Conservation (phyloP, 305 asterid genomes). For the Euphrasia arctica region DNA sequence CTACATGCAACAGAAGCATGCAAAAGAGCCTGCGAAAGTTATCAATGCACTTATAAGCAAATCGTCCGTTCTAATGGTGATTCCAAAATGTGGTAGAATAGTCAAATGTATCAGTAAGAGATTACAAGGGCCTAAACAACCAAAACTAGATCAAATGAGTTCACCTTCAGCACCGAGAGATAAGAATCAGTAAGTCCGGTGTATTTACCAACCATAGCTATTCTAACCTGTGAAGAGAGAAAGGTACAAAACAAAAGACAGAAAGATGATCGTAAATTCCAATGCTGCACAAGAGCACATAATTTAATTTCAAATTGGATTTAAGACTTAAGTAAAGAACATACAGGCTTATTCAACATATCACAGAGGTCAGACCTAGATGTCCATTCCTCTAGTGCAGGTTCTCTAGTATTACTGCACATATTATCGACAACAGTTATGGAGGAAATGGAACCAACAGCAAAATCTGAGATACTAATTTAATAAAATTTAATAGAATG, state of each 20-base stretch:
- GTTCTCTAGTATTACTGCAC: slow-evolving; percentile 55
- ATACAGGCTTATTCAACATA: slow-evolving; percentile 61
- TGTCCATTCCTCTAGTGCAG: slow-evolving; percentile 79
- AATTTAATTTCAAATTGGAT: slow-evolving; percentile 4
- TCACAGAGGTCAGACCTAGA: slow-evolving; percentile 71
- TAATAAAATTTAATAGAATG: slow-evolving; percentile 16
- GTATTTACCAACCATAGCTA: slow-evolving; percentile 95
- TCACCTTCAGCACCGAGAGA: slow-evolving; percentile 85
- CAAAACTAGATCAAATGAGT: slow-evolving; percentile 15
- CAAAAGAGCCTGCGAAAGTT: slow-evolving; percentile 79
- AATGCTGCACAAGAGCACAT: slow-evolving; percentile 21
- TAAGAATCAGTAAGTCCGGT: slow-evolving; percentile 83
- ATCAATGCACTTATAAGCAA: slow-evolving; percentile 20
- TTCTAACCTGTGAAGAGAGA: slow-evolving; percentile 57
- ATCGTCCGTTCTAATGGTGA: not conserved
- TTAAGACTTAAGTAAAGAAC: slow-evolving; percentile 30
- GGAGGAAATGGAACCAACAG: slow-evolving; percentile 20
- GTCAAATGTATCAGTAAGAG: not conserved
- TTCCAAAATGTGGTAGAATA: too few species aligned
- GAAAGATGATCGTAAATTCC: slow-evolving; percentile 20
- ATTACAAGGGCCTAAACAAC: slow-evolving; percentile 18
- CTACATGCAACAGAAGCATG: slow-evolving; percentile 85
- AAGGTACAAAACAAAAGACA: slow-evolving; percentile 6
- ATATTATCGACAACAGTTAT: slow-evolving; percentile 15
- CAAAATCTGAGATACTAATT: slow-evolving; percentile 12